Conservation (phyloP, 805 yeast genomes). For the Saturnispora ahearnii region DNA sequence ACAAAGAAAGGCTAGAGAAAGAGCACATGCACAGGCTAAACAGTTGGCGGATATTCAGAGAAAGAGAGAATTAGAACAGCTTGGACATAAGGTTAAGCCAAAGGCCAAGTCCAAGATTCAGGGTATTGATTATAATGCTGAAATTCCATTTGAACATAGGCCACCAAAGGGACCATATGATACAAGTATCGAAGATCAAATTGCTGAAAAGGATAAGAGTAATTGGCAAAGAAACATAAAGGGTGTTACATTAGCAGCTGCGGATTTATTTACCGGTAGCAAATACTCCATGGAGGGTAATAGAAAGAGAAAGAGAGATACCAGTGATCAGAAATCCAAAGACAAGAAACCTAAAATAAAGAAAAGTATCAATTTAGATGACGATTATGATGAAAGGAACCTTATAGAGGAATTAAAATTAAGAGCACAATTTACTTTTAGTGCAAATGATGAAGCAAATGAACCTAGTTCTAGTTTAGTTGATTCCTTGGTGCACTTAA, state of each 20-base stretch:
- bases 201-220: slow-evolving; percentile 30
- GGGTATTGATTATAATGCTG: slow-evolving; percentile 69
- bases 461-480: neutral
- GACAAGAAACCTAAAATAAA: neutral
- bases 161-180: slow-evolving; percentile 67
- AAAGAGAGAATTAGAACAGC: slow-evolving; percentile 71
- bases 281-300: slow-evolving; percentile 2
- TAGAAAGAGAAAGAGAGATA: neutral
- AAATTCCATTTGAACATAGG: slow-evolving; percentile 65
- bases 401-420: neutral
- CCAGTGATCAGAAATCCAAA: neutral
- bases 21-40: slow-evolving; percentile 70
- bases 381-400: neutral
- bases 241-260: slow-evolving; percentile 5
- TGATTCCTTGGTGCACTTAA: neutral
- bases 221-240: slow-evolving; percentile 32
- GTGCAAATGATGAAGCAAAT: neutral
- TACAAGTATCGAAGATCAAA: slow-evolving; percentile 45
- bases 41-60: slow-evolving; percentile 70
- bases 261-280: slow-evolving; percentile 6
- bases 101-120: slow-evolving; percentile 49
- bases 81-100: slow-evolving; percentile 49
- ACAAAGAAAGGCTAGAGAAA: slow-evolving; percentile 77
- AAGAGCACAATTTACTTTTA: slow-evolving; percentile 1
- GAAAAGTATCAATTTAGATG: neutral